Evolutionary conservation across 805 yeast species (phyloP).

Genomic region (Pichia nakasei): DNA sequence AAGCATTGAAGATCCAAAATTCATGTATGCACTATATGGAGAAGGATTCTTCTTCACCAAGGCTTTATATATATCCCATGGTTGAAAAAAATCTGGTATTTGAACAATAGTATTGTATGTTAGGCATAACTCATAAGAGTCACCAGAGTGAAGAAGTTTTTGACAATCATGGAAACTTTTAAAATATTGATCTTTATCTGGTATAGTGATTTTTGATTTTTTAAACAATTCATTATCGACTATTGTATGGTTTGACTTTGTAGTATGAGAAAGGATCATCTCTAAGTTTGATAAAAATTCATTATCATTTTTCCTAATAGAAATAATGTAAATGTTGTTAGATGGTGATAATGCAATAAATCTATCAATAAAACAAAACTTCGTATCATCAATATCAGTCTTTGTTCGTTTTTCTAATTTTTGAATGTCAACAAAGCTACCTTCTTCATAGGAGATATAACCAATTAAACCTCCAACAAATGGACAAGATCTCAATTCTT

Average conservation of each 20-base stretch:
- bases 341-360: slow-evolving; percentile 46
- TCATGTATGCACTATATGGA: slow-evolving; percentile 79
- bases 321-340: slow-evolving; percentile 40
- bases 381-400: slow-evolving; percentile 56
- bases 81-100: slow-evolving; percentile 37
- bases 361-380: slow-evolving; percentile 62
- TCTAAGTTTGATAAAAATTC: slow-evolving; percentile 24
- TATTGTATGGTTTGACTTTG: not conserved
- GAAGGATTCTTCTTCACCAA: slow-evolving; percentile 75
- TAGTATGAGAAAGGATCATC: not conserved
- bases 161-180: slow-evolving; percentile 56
- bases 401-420: slow-evolving; percentile 32
- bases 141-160: slow-evolving; percentile 62
- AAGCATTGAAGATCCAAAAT: slow-evolving; percentile 54
- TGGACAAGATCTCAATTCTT: slow-evolving; percentile 40
- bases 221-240: slow-evolving; percentile 3
- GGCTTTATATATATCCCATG: slow-evolving; percentile 78
- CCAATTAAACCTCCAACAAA: slow-evolving; percentile 93
- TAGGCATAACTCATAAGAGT: slow-evolving; percentile 88
- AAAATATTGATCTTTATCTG: slow-evolving; percentile 46
- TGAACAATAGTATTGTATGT: slow-evolving; percentile 63
- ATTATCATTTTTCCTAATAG: slow-evolving; percentile 35
- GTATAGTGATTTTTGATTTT: slow-evolving; percentile 31
- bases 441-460: slow-evolving; percentile 80
- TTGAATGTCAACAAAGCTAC: slow-evolving; percentile 35